Evolutionary conservation across 73 alveolate genomes (phyloP).

Genomic region (Blepharisma stoltei): DNA sequence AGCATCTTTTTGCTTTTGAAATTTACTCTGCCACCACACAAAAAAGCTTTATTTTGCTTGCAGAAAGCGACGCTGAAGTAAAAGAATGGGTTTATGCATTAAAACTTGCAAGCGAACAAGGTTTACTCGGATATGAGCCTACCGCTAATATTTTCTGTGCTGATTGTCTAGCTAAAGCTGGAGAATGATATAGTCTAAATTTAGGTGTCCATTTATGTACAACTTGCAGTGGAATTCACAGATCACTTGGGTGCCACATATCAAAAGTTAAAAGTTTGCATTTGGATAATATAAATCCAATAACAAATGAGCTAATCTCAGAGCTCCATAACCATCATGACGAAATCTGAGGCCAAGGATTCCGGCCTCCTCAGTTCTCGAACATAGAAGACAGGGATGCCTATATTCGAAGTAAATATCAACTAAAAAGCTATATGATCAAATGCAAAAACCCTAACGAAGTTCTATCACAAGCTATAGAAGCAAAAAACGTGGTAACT

Average conservation of each 20-base stretch:
- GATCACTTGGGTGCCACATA: slow-evolving; percentile 67
- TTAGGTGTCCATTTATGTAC: slow-evolving; percentile 78
- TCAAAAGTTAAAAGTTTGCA: slow-evolving; percentile 68
- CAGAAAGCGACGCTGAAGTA: slow-evolving; percentile 24
- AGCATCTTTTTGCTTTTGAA: slow-evolving; percentile 23
- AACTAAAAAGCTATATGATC: background rate
- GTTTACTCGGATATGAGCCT: background rate
- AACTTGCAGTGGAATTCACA: slow-evolving; percentile 75
- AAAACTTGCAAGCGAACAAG: background rate
- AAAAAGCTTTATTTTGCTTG: background rate
- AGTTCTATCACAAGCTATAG: background rate
- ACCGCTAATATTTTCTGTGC: slow-evolving; percentile 23
- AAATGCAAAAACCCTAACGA: slow-evolving; percentile 18
- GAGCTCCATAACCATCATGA: slow-evolving; percentile 17
- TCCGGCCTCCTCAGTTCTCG: background rate
- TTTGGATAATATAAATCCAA: slow-evolving; percentile 48
- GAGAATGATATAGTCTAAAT: slow-evolving; percentile 35
- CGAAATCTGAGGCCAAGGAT: slow-evolving; percentile 24
- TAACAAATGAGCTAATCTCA: background rate
- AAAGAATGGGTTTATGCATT: slow-evolving; percentile 14
- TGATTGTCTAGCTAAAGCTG: slow-evolving; percentile 1
- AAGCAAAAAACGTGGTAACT: background rate
- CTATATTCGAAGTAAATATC: slow-evolving; percentile 16
- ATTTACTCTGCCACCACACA: background rate
- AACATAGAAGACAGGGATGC: background rate